Evolutionary conservation across 257 asterid genomes (phyloP).

Genomic region (Ocimum tenuiflorum): DNA sequence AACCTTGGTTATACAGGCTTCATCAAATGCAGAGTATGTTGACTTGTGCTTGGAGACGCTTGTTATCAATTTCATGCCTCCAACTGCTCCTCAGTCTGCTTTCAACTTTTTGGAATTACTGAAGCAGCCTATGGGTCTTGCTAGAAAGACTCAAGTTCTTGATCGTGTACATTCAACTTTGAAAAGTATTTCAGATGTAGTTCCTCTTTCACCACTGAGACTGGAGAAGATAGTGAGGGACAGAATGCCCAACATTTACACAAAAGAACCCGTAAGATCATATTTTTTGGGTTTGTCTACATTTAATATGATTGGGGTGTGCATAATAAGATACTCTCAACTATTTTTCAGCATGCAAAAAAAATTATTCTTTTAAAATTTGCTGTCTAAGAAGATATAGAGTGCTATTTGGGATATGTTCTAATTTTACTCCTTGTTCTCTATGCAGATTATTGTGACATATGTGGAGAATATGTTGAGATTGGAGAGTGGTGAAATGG

Average conservation of each 20-base stretch:
- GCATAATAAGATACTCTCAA: not conserved
- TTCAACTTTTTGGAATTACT: slow-evolving; percentile 31
- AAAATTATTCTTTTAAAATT: not conserved
- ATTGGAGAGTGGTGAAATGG: slow-evolving; percentile 60
- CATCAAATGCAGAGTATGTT: slow-evolving; percentile 57
- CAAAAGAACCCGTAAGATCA: slow-evolving; percentile 52
- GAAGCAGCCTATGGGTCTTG: slow-evolving; percentile 54
- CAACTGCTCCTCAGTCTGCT: slow-evolving; percentile 22
- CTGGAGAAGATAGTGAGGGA: slow-evolving; percentile 54
- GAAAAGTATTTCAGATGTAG: slow-evolving; percentile 50
- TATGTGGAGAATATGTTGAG: slow-evolving; percentile 84
- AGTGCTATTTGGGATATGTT: not conserved
- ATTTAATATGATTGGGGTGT: not conserved
- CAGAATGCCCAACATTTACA: slow-evolving; percentile 50
- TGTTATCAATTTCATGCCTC: slow-evolving; percentile 76
- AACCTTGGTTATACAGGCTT: slow-evolving; percentile 44
- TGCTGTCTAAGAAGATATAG: not conserved
- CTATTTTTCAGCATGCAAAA: not conserved
- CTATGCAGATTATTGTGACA: slow-evolving; percentile 45
- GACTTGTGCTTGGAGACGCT: slow-evolving; percentile 84
- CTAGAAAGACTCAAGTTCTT: slow-evolving; percentile 66
- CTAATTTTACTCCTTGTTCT: not conserved
- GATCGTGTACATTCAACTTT: slow-evolving; percentile 72
- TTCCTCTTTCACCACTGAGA: slow-evolving; percentile 74
- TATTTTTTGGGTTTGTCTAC: not conserved